Conservation (phyloP, 768 basidiomycete genomes). For the Pleurotus pulmonarius region DNA sequence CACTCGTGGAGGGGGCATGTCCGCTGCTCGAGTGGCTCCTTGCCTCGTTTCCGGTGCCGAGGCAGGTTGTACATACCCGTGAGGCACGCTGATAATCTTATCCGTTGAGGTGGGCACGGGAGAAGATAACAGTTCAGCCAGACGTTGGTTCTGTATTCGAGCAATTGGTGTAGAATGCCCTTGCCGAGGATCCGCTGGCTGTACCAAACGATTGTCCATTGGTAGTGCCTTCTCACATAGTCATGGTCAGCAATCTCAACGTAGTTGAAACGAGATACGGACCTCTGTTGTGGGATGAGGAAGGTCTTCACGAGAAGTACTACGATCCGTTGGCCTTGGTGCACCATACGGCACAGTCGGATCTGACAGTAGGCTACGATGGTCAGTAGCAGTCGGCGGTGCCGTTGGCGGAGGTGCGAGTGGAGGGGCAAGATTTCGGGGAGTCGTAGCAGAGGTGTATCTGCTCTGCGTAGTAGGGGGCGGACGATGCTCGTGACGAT, state of each 20-base stretch:
- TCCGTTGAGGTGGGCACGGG: not conserved
- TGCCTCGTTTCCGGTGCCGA: not conserved
- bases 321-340: not conserved
- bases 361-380: not conserved
- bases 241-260: too few relatives aligned
- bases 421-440: too few relatives aligned
- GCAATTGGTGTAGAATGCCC: not conserved
- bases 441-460: not conserved
- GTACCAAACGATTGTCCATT: not conserved
- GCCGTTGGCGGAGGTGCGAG: not conserved
- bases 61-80: not conserved
- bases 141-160: conserved; percentile 1
- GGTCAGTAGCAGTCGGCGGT: not conserved
- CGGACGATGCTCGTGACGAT: not conserved
- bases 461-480: not conserved
- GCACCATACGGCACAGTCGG: not conserved
- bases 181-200: not conserved
- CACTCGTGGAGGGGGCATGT: not conserved
- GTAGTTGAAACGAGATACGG: too few relatives aligned
- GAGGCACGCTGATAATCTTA: not conserved
- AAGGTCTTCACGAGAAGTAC: too few relatives aligned
- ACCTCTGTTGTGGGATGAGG: too few relatives aligned
- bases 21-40: not conserved
- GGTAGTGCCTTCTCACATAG: too few relatives aligned
- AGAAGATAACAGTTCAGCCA: conserved; percentile 5